A percentile compares a stretch with the other conserved stretches of the same genome.
phyloP scores from a whole-genome alignment of 2,329 filamentous ascomycete species.

The Thielaviopsis ethacetica region DNA sequence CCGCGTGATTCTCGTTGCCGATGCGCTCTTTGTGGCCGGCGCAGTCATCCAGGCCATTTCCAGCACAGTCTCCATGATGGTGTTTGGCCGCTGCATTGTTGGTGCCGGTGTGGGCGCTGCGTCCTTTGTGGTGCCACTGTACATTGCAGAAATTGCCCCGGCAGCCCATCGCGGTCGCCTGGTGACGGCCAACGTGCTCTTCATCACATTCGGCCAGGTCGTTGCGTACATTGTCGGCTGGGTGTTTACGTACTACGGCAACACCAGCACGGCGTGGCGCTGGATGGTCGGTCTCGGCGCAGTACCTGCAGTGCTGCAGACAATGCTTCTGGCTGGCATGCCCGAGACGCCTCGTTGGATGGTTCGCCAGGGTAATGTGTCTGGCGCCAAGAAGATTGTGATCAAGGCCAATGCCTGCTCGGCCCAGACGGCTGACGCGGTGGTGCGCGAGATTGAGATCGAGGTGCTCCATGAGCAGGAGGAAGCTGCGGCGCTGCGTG shows the following conservation, averaged over 20 bases:
- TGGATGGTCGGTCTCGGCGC: constrained; percentile 86
- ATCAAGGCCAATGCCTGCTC: constrained; percentile 34
- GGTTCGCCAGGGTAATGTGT: constrained; percentile 47
- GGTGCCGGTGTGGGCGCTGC: constrained; percentile 59
- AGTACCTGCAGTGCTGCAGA: constrained; percentile 57
- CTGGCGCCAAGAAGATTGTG: constrained; percentile 49
- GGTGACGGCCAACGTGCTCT: constrained; percentile 66
- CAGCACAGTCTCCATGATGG: constrained; percentile 44
- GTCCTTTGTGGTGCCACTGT: constrained; percentile 71
- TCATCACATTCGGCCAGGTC: constrained; percentile 78
- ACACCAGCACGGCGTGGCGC: constrained; percentile 51
- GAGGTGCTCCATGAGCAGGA: constrained; percentile 59
- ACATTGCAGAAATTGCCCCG: constrained; percentile 76
- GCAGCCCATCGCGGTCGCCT: constrained; percentile 59
- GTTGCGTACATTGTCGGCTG: constrained; percentile 77
- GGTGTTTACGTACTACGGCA: constrained; percentile 43
- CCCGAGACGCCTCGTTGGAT: constrained; percentile 86
- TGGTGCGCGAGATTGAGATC: constrained; percentile 53
- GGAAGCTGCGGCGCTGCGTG: constrained; percentile 19
- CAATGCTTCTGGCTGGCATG: constrained; percentile 50
- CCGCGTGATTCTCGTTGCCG: constrained; percentile 45
- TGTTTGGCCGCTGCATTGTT: constrained; percentile 50
- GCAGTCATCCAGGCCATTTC: constrained; percentile 48
- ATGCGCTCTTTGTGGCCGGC: constrained; percentile 51
- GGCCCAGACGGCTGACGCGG: constrained; percentile 33